A percentile compares a stretch with the other conserved stretches of the same genome.
These are phyloP conservation scores for Cicer judaicum DNA, from an alignment of 306 rosid genomes.

Conservation along the genomic window DNA sequence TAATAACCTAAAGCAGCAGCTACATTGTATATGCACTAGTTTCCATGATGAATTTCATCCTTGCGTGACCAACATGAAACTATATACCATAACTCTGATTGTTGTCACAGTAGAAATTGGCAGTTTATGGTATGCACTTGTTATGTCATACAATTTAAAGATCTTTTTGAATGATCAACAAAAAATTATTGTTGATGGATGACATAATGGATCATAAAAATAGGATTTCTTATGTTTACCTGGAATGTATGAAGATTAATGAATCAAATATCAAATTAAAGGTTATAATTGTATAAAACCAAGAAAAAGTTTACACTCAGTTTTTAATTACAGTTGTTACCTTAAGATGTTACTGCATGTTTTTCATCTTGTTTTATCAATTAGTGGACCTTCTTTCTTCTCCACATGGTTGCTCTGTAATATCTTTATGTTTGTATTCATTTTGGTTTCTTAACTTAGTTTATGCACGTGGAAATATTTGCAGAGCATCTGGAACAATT, in stretches of 20 bases:
- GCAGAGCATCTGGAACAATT: conserved; percentile 81
- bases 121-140: background rate
- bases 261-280: background rate
- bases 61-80: background rate
- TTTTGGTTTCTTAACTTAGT: conserved; percentile 34
- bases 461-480: conserved; percentile 37
- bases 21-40: conserved; percentile 18
- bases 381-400: conserved; percentile 26
- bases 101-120: conserved; percentile 4
- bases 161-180: conserved; percentile 9
- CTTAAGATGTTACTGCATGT: conserved; percentile 10
- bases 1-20: background rate
- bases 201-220: background rate
- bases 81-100: conserved; percentile 5
- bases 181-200: background rate
- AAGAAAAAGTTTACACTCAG: conserved; percentile 21
- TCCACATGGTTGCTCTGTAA: conserved; percentile 23
- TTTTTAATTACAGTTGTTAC: conserved; percentile 4
- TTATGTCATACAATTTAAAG: background rate
- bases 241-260: background rate
- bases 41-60: conserved; percentile 8
- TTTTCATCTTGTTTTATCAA: conserved; percentile 34
- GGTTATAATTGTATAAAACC: conserved; percentile 11
- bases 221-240: conserved; percentile 7
- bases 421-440: conserved; percentile 31